Conservation (phyloP, 768 basidiomycete genomes). For the Boletus tomentosulus region DNA sequence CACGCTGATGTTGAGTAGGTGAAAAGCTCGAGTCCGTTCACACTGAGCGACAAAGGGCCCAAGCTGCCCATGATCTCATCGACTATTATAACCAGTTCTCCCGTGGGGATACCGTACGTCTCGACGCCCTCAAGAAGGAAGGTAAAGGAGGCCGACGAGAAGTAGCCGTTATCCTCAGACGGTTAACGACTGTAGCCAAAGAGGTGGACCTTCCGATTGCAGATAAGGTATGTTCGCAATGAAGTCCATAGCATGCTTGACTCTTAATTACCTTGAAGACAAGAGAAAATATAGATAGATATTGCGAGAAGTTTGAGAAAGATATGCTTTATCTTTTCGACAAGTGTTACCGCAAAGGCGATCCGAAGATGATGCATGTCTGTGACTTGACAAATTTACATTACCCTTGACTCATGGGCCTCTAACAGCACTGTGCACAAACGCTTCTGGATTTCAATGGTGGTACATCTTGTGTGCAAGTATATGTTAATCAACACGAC, state of each 20-base stretch:
- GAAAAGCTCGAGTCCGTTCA: conserved; percentile 96
- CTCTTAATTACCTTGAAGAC: conserved; percentile 46
- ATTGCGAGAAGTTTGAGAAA: conserved; percentile 98
- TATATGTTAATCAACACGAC: conserved; percentile 99
- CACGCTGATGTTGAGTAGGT: conserved; percentile 42
- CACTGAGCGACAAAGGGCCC: conserved; percentile 85
- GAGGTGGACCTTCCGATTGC: conserved; percentile 87
- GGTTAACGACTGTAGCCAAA: conserved; percentile 83
- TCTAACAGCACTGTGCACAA: conserved; percentile 89
- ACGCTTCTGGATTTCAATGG: conserved; percentile 97
- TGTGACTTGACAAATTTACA: conserved; percentile 23
- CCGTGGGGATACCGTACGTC: conserved; percentile 67
- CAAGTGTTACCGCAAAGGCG: conserved; percentile 91
- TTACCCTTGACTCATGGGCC: conserved; percentile 9
- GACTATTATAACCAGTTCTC: conserved; percentile 93
- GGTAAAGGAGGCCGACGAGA: conserved; percentile 85
- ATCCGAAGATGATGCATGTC: conserved; percentile 99
- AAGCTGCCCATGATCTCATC: conserved; percentile 90
- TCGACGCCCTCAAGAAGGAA: conserved; percentile 80
- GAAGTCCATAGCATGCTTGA: neutral
- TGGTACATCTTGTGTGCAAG: conserved; percentile 92
- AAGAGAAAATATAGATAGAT: conserved; percentile 88
- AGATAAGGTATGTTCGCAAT: conserved; percentile 55
- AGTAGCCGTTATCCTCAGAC: conserved; percentile 81
- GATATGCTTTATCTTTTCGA: conserved; percentile 97